A percentile compares a stretch with the other conserved stretches of the same genome.
phyloP scores from a whole-genome alignment of 1,284 basidiomycete species.

The Boletus subluridellus region DNA sequence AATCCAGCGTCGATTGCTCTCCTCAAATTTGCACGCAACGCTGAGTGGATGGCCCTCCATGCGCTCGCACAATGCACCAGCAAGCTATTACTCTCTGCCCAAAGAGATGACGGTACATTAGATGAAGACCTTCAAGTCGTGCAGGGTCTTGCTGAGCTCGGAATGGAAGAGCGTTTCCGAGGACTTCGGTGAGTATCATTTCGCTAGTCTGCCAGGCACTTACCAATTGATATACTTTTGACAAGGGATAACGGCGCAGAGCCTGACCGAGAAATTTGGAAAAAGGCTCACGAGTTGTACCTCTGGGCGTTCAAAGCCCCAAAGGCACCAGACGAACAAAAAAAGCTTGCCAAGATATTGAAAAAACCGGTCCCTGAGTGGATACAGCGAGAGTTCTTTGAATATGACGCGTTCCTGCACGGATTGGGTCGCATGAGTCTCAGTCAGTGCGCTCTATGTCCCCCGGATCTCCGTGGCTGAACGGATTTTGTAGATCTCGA shows the following conservation, averaged over 20 bases:
- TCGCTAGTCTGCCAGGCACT: not conserved
- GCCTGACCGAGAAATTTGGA: slow-evolving; percentile 62
- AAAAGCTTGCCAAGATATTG: slow-evolving; percentile 54
- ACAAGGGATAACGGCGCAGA: slow-evolving; percentile 36
- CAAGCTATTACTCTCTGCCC: slow-evolving; percentile 56
- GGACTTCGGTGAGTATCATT: slow-evolving; percentile 45
- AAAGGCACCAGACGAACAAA: slow-evolving; percentile 46
- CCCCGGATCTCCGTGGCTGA: slow-evolving; percentile 7
- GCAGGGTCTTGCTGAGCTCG: slow-evolving; percentile 54
- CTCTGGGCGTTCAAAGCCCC: slow-evolving; percentile 58
- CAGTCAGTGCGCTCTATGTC: slow-evolving; percentile 46
- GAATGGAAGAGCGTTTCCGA: slow-evolving; percentile 63
- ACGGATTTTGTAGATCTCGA: slow-evolving; percentile 62
- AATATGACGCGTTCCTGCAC: slow-evolving; percentile 68
- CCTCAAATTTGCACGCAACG: slow-evolving; percentile 54
- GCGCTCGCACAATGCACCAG: slow-evolving; percentile 66
- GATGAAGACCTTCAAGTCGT: slow-evolving; percentile 51
- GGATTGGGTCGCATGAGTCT: slow-evolving; percentile 81
- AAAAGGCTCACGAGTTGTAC: slow-evolving; percentile 55
- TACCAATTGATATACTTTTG: not conserved
- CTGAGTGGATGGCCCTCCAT: slow-evolving; percentile 73
- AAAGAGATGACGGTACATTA: slow-evolving; percentile 44
- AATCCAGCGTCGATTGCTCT: slow-evolving; percentile 68
- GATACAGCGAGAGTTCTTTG: slow-evolving; percentile 61
- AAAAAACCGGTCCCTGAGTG: slow-evolving; percentile 54